Percentiles rank a stretch among this genome's conserved stretches.
Conservation (phyloP, 352 stramenopile genomes). For the Pythium folliculosum region DNA sequence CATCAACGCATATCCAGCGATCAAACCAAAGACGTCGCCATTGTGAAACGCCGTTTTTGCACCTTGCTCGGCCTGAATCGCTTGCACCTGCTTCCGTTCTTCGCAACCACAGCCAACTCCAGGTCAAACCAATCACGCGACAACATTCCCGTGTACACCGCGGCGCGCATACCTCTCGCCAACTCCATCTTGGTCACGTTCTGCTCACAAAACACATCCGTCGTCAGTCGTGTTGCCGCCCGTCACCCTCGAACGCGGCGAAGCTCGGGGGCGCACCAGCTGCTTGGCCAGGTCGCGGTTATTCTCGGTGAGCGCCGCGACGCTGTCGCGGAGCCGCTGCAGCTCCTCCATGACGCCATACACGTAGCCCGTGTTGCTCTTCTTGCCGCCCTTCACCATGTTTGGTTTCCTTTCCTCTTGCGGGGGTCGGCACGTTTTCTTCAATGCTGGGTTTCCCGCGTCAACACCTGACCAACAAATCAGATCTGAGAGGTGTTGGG, state of each 20-base stretch:
- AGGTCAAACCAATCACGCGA: no score
- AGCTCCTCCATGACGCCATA: slow-evolving; percentile 70
- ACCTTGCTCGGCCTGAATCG: slow-evolving; percentile 23
- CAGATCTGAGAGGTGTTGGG: slow-evolving; percentile 22
- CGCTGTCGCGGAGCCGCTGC: slow-evolving; percentile 51
- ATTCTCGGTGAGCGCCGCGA: slow-evolving; percentile 44
- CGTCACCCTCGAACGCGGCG: background rate
- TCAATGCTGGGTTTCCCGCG: background rate
- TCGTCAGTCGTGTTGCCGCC: background rate
- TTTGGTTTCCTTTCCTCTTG: background rate
- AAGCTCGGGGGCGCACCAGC: slow-evolving; percentile 32
- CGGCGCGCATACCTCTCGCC: slow-evolving; percentile 33
- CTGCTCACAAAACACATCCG: slow-evolving; percentile 20
- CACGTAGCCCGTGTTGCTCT: slow-evolving; percentile 44
- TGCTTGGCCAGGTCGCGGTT: slow-evolving; percentile 69
- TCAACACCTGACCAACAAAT: background rate
- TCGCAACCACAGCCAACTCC: no score
- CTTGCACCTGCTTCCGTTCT: slow-evolving; percentile 15
- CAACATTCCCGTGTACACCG: background rate
- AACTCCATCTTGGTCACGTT: slow-evolving; percentile 62
- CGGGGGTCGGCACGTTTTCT: background rate
- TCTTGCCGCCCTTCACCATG: slow-evolving; percentile 30
- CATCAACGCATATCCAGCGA: background rate
- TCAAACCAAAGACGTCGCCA: no score
- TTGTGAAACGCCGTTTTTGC: background rate